A percentile compares a stretch with the other conserved stretches of the same genome.
phyloP scores from a whole-genome alignment of 2,329 filamentous ascomycete genomes.

The Fusarium torreyae region DNA sequence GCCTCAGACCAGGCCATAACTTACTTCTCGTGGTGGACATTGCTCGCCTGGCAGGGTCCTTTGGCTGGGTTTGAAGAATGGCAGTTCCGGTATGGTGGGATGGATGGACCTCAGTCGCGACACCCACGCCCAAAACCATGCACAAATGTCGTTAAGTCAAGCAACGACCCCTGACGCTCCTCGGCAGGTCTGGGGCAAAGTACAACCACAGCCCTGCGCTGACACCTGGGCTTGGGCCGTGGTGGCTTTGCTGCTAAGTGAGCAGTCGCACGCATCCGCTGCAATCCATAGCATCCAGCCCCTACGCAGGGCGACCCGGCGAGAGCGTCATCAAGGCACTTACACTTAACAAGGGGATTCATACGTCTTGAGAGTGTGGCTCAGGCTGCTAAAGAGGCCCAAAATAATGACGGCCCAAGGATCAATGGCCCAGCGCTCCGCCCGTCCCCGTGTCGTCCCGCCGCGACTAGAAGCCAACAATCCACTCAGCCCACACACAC shows the following conservation, averaged over 20 bases:
- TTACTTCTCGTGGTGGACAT: conserved; percentile 24
- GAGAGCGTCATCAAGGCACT: conserved; percentile 40
- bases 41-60: conserved; percentile 37
- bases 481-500: conserved; percentile 47
- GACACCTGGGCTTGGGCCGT: conserved; percentile 39
- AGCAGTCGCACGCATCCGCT: conserved; percentile 36
- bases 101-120: conserved; percentile 35
- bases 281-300: conserved; percentile 40
- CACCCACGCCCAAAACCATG: conserved; percentile 30
- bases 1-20: conserved; percentile 38
- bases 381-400: conserved; percentile 42
- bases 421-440: conserved; percentile 40
- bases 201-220: conserved; percentile 47
- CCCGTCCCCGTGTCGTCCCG: conserved; percentile 45
- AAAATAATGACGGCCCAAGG: conserved; percentile 41
- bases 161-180: conserved; percentile 40
- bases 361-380: conserved; percentile 41
- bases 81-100: conserved; percentile 36
- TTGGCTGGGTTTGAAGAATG: conserved; percentile 33
- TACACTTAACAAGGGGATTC: conserved; percentile 16
- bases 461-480: conserved; percentile 44
- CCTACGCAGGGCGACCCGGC: conserved; percentile 39
- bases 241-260: conserved; percentile 47
- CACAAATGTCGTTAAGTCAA: conserved; percentile 44
- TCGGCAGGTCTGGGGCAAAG: conserved; percentile 47